Base-by-base conservation (phyloP, 2,329 filamentous ascomycete species). In the Harringtonia lauricola region DNA sequence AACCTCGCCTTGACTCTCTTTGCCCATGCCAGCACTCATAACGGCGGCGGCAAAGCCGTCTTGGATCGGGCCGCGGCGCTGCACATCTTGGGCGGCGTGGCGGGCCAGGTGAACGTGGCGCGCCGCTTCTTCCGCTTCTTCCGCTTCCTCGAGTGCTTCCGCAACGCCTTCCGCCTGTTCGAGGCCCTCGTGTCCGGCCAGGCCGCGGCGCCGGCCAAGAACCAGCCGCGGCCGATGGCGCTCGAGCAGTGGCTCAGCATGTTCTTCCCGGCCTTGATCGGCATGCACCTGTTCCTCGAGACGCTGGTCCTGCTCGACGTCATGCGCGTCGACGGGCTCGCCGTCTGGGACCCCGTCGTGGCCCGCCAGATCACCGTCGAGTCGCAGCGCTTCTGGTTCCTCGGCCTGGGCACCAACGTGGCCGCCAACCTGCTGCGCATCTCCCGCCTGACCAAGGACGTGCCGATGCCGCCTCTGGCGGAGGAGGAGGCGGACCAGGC, bases 361-460 rank as follows among this genome's bases (percentile, higher is more conserved):
- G 69, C 70, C 15, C 52, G 53, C n/a, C 52, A 49, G 22, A 53
- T 83, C 4, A 66, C 75, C 37, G 48, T 71, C 19, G 79, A 86
- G 60, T 75, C 74, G 1, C 76, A 83, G 60, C 71, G 76, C 42
- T 79, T 83, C 59, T 88, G 83, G 83, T 73, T 86, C 49, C 74
- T 79, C 33, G 71, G 72, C 0, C 62, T 86, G 19, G 62, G 62
- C 12, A 70, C 72, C 46, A 74, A 71, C 1, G 60, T 75, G 0
- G 35, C 71, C 3, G 54, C 65, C 21, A 62, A 65, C 2, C 26
- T 66, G 28, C 50, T 74, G 47, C 59, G 65, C 47, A 55, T 75
- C 33, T 45, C 62, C n/a, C 58, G 57, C 36, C 48, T 65, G 13
- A 47, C 63, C 26, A 59, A 59, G 7, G 57, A 59, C 21, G 56